These are phyloP conservation scores for Lichtheimia corymbifera DNA, from an alignment of 371 early-diverging fungal species.

Conservation along the genomic window DNA sequence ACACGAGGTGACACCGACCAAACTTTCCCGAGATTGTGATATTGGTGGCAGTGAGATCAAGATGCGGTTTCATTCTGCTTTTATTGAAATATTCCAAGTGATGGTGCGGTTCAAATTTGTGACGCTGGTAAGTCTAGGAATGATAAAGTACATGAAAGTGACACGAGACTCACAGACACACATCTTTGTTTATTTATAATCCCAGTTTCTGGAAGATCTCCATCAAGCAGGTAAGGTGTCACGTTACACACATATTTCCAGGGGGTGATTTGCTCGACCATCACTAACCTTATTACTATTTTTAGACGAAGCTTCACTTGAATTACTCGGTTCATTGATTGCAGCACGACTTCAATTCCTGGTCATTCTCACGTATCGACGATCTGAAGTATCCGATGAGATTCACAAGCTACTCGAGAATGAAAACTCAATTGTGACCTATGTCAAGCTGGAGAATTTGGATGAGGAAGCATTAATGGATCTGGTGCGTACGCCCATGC, in stretches of 20 bases:
- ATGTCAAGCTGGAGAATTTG: constrained; percentile 39
- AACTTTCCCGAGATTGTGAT: constrained; percentile 17
- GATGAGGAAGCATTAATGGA: constrained; percentile 41
- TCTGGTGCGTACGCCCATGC: constrained; percentile 42
- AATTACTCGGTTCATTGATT: constrained; percentile 41
- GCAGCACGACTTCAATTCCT: constrained; percentile 40
- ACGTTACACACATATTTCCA: constrained; percentile 2
- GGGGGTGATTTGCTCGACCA: not conserved
- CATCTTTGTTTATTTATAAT: constrained; percentile 10
- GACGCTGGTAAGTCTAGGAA: constrained; percentile 37
- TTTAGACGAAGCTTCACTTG: constrained; percentile 50
- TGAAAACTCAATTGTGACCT: constrained; percentile 32
- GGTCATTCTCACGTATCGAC: constrained; percentile 42
- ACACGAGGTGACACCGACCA: constrained; percentile 14
- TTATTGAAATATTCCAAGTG: constrained; percentile 47
- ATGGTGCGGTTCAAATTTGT: constrained; percentile 50
- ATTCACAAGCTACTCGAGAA: constrained; percentile 26
- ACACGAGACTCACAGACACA: not conserved
- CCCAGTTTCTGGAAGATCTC: constrained; percentile 52
- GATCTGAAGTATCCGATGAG: constrained; percentile 20
- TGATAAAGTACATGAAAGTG: not conserved
- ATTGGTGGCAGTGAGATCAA: constrained; percentile 45
- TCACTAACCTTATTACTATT: not conserved
- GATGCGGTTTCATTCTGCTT: constrained; percentile 45
- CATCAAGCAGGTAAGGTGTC: constrained; percentile 50